Base-by-base conservation (phyloP, 2,329 filamentous ascomycete species). In the Dothistroma septosporum region DNA sequence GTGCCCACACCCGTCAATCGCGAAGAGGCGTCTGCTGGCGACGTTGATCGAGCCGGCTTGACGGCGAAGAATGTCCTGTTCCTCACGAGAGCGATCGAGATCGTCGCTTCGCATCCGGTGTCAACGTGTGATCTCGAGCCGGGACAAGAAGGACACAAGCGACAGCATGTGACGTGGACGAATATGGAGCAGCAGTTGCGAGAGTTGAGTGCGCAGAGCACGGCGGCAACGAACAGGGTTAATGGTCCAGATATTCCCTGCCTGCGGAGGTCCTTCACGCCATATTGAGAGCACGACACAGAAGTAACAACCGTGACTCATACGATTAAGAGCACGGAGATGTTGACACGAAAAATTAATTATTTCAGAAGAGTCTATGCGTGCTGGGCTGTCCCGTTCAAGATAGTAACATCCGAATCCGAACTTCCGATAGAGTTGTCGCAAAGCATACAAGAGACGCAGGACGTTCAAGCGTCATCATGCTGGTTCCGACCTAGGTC, bases 41-140 rank as follows among this genome's bases (percentile, higher is more conserved):
- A 35, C 16, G 49, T 46, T 22, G 54, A 35, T 33, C 41, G 31
- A 4, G 19, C 41, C 16, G 59, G 59, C 8, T 46, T 63, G 11
- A 24, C 31, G 8, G 41, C 24, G 5, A 11, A n/a, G 16, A 31
- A 60, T n/a, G 46, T 52, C 8, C 32, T 53, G 10, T 62, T 64
- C 37, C 46, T 68, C 16, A 32, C 66, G 22, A 49, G 48, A 12
- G 67, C 69, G 10, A 66, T 71, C 60, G 61, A 64, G 5, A 59
- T 68, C 7, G 62, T 70, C 14, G 68, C 68, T 8, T 56, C 58
- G 2, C 67, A 70, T 57, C 62, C 68, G 9, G 58, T 71, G 9
- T 44, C 62, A 11, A 55, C 50, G 4, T 53, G 24, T 14, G 47
- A 55, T 22, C 28, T 37, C 11, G 50, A 55, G 24, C 52, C 50